These are phyloP conservation scores for Colletotrichum lini DNA, from an alignment of 2,329 filamentous ascomycete genomes.

Conservation along the genomic window DNA sequence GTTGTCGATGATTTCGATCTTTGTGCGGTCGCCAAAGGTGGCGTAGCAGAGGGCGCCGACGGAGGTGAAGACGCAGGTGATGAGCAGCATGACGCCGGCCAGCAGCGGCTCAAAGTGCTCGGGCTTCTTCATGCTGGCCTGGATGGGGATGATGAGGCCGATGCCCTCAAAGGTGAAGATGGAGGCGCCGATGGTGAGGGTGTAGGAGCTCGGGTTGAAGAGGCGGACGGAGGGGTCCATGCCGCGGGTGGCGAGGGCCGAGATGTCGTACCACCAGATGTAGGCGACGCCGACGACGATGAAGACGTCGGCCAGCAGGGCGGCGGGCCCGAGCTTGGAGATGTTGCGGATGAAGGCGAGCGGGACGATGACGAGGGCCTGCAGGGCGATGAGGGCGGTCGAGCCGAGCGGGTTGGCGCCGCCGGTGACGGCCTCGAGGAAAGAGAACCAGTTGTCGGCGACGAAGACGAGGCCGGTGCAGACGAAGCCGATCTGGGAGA, in stretches of 20 bases:
- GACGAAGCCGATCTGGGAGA: conserved; percentile 84
- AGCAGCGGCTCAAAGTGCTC: conserved; percentile 77
- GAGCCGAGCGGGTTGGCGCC: conserved; percentile 66
- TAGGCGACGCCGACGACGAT: conserved; percentile 80
- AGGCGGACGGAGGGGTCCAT: conserved; percentile 73
- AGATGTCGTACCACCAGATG: conserved; percentile 81
- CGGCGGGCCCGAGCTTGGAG: conserved; percentile 78
- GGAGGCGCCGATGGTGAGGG: conserved; percentile 79
- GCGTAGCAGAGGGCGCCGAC: conserved; percentile 82
- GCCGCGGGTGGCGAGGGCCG: conserved; percentile 67
- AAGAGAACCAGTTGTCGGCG: conserved; percentile 79
- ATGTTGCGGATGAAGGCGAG: conserved; percentile 81
- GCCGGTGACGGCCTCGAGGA: conserved; percentile 73
- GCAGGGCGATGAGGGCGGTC: conserved; percentile 74
- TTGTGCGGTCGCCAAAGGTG: conserved; percentile 77
- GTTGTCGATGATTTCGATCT: conserved; percentile 83
- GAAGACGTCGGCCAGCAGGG: conserved; percentile 79
- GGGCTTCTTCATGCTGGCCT: conserved; percentile 89
- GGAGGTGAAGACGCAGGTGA: conserved; percentile 80
- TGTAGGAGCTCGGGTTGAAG: conserved; percentile 79
- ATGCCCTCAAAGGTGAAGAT: conserved; percentile 99
- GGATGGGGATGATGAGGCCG: conserved; percentile 96
- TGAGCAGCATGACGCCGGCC: conserved; percentile 79
- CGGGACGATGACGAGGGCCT: conserved; percentile 75
- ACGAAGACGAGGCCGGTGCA: conserved; percentile 84